Evolutionary conservation across 73 alveolate genomes (phyloP).

Genomic region (Tetrahymena malaccensis): DNA sequence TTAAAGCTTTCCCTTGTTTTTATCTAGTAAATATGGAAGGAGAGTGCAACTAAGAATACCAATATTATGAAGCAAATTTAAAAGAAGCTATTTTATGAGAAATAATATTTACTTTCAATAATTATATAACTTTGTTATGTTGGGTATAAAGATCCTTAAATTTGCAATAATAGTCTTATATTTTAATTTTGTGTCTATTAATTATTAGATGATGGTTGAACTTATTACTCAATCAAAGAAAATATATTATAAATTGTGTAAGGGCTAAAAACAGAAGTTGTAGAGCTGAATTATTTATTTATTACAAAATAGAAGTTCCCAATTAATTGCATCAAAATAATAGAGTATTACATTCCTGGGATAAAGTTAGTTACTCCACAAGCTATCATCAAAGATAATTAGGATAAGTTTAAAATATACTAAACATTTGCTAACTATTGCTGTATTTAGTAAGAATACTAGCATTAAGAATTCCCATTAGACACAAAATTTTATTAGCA

Average conservation of each 20-base stretch:
- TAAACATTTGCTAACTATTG: not conserved
- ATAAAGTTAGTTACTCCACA: not conserved
- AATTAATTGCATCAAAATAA: not conserved
- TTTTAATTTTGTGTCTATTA: not conserved
- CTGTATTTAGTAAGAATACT: not conserved
- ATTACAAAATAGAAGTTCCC: not conserved
- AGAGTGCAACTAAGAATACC: too few species aligned
- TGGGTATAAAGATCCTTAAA: not conserved
- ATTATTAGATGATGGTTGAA: not conserved
- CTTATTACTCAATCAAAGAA: not conserved
- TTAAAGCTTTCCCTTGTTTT: too few species aligned
- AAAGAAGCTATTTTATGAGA: too few species aligned
- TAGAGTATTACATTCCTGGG: not conserved
- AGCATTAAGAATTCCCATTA: not conserved
- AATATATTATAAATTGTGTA: not conserved
- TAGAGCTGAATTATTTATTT: not conserved
- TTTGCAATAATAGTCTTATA: not conserved
- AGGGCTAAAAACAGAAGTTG: not conserved
- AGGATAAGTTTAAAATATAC: not conserved
- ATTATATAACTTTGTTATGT: too few species aligned
- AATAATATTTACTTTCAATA: too few species aligned
- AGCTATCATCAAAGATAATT: not conserved
- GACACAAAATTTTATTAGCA: not conserved
- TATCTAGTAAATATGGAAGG: too few species aligned
- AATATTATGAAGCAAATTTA: too few species aligned